Evolutionary conservation across 2,329 filamentous ascomycete species (phyloP).

Genomic region (Xylariaceae sp.): DNA sequence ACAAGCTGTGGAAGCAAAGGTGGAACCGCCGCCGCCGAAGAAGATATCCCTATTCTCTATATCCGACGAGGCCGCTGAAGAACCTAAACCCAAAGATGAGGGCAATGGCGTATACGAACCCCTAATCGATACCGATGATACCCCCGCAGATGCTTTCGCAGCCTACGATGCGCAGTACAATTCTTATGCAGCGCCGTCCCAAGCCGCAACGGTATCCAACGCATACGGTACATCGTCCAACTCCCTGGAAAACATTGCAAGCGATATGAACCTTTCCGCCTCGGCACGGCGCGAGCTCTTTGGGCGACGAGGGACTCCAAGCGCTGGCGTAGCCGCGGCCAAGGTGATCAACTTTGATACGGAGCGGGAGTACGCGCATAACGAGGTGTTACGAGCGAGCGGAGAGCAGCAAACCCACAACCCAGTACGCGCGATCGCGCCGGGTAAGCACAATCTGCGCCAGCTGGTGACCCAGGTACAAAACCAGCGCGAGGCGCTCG

Average conservation of each 20-base stretch:
- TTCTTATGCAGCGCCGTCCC: slow-evolving; percentile 16
- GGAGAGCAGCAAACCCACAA: slow-evolving; percentile 79
- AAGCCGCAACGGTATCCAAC: slow-evolving; percentile 40
- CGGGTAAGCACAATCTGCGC: slow-evolving; percentile 87
- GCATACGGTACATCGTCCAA: slow-evolving; percentile 43
- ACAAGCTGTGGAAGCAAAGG: slow-evolving; percentile 5
- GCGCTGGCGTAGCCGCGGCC: slow-evolving; percentile 48
- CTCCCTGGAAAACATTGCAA: slow-evolving; percentile 73
- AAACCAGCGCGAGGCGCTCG: slow-evolving; percentile 83
- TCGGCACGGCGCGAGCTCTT: slow-evolving; percentile 84
- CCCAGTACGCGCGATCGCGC: slow-evolving; percentile 80
- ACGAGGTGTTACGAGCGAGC: slow-evolving; percentile 75
- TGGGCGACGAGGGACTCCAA: slow-evolving; percentile 62
- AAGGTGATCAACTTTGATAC: slow-evolving; percentile 87
- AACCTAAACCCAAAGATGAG: slow-evolving; percentile 34
- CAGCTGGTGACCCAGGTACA: slow-evolving; percentile 86
- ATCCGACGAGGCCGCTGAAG: slow-evolving; percentile 48
- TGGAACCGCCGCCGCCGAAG: slow-evolving; percentile 51
- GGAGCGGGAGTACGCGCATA: slow-evolving; percentile 83
- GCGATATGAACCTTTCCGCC: slow-evolving; percentile 79
- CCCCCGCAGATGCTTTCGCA: slow-evolving; percentile 44
- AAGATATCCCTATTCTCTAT: slow-evolving; percentile 76
- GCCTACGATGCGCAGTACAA: slow-evolving; percentile 42
- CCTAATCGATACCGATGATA: slow-evolving; percentile 50
- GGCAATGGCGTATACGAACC: slow-evolving; percentile 56